These are phyloP conservation scores for Eremochloa ophiuroides DNA, from an alignment of 176 grass and related monocot species.

Conservation along the genomic window DNA sequence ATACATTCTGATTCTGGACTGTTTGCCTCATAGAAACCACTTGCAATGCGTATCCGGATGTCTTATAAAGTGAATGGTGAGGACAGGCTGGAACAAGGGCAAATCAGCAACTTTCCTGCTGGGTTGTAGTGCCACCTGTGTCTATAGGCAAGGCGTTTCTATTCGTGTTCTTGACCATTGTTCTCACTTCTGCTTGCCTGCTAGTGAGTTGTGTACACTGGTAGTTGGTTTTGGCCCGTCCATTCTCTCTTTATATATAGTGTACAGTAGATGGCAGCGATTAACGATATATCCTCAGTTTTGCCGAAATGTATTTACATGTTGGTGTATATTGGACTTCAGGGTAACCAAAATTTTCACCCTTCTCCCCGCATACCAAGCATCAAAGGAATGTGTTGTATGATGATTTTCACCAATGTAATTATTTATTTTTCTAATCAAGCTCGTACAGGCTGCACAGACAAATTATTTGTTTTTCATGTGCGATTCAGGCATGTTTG, in stretches of 20 bases:
- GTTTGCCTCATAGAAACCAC: constrained; percentile 57
- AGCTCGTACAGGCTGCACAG: not conserved
- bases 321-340: constrained; percentile 36
- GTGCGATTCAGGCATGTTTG: not conserved
- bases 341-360: constrained; percentile 42
- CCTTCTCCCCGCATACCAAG: not conserved
- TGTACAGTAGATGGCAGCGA: constrained; percentile 61
- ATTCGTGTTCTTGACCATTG: constrained; percentile 27
- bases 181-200: constrained; percentile 19
- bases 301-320: constrained; percentile 62
- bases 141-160: constrained; percentile 25
- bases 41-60: constrained; percentile 85
- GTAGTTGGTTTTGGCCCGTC: constrained; percentile 53
- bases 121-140: constrained; percentile 59
- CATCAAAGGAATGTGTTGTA: constrained; percentile 17
- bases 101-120: constrained; percentile 85
- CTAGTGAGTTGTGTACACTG: constrained; percentile 36
- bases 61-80: constrained; percentile 85
- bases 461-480: not conserved
- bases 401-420: constrained; percentile 30
- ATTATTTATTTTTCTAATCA: constrained; percentile 22
- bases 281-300: constrained; percentile 48
- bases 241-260: constrained; percentile 63
- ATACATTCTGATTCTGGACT: constrained; percentile 2
- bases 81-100: constrained; percentile 91